Percentiles rank a stretch among this genome's conserved stretches.
These are phyloP conservation scores for Trichoderma atroviride DNA, from an alignment of 2,329 filamentous ascomycete genomes.

Conservation along the genomic window DNA sequence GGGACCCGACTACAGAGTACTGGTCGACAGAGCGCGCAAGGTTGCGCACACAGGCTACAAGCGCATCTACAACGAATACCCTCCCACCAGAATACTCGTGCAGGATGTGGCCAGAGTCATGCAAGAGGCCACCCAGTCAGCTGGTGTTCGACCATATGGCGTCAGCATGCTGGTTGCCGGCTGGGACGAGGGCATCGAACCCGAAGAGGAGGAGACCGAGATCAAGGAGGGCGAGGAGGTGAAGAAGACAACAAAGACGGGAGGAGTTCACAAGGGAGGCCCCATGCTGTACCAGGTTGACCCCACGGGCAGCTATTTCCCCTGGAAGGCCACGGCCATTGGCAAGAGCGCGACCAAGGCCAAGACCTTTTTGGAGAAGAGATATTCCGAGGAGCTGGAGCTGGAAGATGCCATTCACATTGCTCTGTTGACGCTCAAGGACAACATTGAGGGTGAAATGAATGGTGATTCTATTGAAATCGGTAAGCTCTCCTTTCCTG, in stretches of 20 bases:
- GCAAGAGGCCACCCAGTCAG: conserved; percentile 98
- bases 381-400: conserved; percentile 96
- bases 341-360: conserved; percentile 98
- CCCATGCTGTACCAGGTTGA: conserved; percentile 99
- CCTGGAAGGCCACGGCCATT: conserved; percentile 99
- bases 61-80: conserved; percentile 99
- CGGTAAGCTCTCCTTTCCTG: conserved; percentile 57
- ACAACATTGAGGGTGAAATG: conserved; percentile 99
- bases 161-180: conserved; percentile 94
- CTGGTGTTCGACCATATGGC: conserved; percentile 94
- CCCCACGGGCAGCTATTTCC: conserved; percentile 97
- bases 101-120: conserved; percentile 97
- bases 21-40: conserved; percentile 97
- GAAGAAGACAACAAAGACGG: conserved; percentile 82
- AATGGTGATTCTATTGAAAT: conserved; percentile 98
- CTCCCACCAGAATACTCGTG: conserved; percentile 97
- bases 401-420: conserved; percentile 98
- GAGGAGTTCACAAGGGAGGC: conserved; percentile 91
- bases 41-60: conserved; percentile 99
- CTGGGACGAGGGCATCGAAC: conserved; percentile 96
- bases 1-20: conserved; percentile 96
- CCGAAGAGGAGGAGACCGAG: conserved; percentile 69
- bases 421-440: conserved; percentile 93
- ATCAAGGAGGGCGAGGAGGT: conserved; percentile 67
- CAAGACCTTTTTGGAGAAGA: conserved; percentile 99